Conservation (phyloP, 176 grass and related monocot species). For the Oryza coarctata region DNA sequence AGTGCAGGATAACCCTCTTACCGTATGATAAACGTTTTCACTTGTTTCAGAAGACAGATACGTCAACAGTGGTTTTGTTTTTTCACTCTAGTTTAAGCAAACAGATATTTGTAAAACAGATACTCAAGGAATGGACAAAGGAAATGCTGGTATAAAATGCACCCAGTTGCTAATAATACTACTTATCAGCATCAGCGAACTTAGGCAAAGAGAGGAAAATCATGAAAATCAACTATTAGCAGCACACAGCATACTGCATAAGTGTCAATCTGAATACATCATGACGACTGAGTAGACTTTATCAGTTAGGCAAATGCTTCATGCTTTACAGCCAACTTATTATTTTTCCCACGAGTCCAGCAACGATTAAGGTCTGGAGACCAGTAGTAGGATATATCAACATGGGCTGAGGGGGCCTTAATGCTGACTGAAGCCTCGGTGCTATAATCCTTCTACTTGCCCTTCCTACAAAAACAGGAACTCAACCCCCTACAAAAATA, state of each 20-base stretch:
- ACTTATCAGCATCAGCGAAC: neutral
- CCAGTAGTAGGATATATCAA: constrained; percentile 64
- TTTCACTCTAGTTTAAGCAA: neutral
- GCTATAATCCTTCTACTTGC: constrained; percentile 54
- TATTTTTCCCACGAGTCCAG: constrained; percentile 50
- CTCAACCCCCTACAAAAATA: constrained; percentile 63
- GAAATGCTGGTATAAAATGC: neutral
- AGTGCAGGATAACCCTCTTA: neutral
- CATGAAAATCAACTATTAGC: constrained; percentile 40
- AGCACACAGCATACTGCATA: constrained; percentile 36
- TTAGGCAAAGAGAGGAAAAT: neutral
- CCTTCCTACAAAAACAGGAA: constrained; percentile 61
- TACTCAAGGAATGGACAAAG: neutral
- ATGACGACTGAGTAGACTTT: constrained; percentile 51
- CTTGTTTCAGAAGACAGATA: neutral
- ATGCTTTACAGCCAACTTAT: constrained; percentile 70
- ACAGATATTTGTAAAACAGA: neutral
- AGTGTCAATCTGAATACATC: constrained; percentile 54
- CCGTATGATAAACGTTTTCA: neutral
- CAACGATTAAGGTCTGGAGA: constrained; percentile 57
- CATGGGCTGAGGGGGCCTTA: constrained; percentile 59
- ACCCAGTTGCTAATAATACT: too few species aligned
- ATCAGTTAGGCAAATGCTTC: constrained; percentile 48
- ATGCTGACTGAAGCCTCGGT: constrained; percentile 55
- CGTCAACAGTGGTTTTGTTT: too few species aligned